Percentiles rank a stretch among this genome's conserved stretches.
Conservation (phyloP, 106 monocot species). For the Narthecium ossifragum region DNA sequence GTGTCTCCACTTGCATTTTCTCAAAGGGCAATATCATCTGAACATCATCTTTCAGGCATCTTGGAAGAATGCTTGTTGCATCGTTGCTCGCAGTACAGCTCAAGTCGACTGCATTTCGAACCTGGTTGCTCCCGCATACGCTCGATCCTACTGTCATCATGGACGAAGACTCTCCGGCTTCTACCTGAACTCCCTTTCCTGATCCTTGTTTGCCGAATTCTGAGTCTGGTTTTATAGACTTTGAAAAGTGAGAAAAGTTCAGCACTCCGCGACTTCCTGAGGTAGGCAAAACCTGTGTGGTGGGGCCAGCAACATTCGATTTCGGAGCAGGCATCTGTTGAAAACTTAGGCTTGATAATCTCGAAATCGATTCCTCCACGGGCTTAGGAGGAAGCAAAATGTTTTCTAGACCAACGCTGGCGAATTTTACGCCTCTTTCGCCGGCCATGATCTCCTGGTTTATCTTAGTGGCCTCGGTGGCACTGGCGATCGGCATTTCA, state of each 20-base stretch:
- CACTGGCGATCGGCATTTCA: slow-evolving; percentile 37
- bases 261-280: slow-evolving; percentile 3
- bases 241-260: slow-evolving; percentile 44
- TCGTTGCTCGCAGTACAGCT: slow-evolving; percentile 17
- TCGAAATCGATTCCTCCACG: not conserved
- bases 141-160: slow-evolving; percentile 38
- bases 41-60: slow-evolving; percentile 8
- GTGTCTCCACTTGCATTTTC: slow-evolving; percentile 10
- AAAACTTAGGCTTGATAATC: not conserved
- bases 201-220: slow-evolving; percentile 1
- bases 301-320: not conserved
- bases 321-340: slow-evolving; percentile 36
- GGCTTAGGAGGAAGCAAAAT: no score
- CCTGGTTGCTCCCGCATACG: slow-evolving; percentile 38
- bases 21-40: slow-evolving; percentile 7
- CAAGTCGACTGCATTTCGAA: slow-evolving; percentile 11
- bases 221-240: slow-evolving; percentile 7
- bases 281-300: not conserved
- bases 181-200: slow-evolving; percentile 1
- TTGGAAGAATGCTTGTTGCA: not conserved
- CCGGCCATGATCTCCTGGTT: slow-evolving; percentile 1
- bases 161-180: slow-evolving; percentile 29
- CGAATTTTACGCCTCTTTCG: slow-evolving; percentile 3
- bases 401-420: not conserved
- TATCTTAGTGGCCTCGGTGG: slow-evolving; percentile 5